Evolutionary conservation across 192 early-diverging fungal genomes (phyloP), one percentile per base, ranked within the genome.

Genomic region (Chytriomyces sp.): DNA sequence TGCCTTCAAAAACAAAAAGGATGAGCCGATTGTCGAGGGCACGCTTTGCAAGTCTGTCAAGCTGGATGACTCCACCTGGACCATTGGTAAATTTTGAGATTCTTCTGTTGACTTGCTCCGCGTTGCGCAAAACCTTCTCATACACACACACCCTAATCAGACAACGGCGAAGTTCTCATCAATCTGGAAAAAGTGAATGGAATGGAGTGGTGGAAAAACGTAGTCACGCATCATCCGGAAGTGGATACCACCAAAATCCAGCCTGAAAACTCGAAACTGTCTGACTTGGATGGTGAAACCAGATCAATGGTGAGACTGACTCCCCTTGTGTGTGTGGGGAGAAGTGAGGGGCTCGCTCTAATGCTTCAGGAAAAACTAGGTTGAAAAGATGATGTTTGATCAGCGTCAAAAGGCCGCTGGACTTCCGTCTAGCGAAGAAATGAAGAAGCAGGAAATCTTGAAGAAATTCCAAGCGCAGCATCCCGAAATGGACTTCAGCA

Each of bases 351-450:
- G n/a, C n/a, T n/a, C n/a, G 2, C 35, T 69, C 10, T 45, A 67
- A 69, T 62, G 10, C 28, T 68, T 16, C 3, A 20, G 46, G 45
- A 23, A 5, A 7, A n/a, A 16, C 16, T 69, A 79, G 78, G 78
- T 96, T 45, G 95, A 96, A 75, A 96, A 96, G 80, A 96, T 96
- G 95, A 95, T 96, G 94, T 97, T 91, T 85, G 95, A 97, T 68
- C 95, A 97, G 76, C 86, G 87, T 61, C 94, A 96, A 82, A 95
- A 97, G 82, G 81, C 84, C 18, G 88, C 92, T 80, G 92, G 92
- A 5, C 82, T 88, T 67, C 93, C 94, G 7, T 84, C 91, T 23
- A 93, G 91, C 77, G 95, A 97, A 46, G 92, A 94, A 57, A 53
- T 87, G 44, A 89, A 91, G 75, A 95, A 96, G 80, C 82, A 85